Evolutionary conservation across 495 filamentous ascomycete genomes (phyloP), one percentile per base, ranked within the genome.

Genomic region (Penicillium cinerascens): DNA sequence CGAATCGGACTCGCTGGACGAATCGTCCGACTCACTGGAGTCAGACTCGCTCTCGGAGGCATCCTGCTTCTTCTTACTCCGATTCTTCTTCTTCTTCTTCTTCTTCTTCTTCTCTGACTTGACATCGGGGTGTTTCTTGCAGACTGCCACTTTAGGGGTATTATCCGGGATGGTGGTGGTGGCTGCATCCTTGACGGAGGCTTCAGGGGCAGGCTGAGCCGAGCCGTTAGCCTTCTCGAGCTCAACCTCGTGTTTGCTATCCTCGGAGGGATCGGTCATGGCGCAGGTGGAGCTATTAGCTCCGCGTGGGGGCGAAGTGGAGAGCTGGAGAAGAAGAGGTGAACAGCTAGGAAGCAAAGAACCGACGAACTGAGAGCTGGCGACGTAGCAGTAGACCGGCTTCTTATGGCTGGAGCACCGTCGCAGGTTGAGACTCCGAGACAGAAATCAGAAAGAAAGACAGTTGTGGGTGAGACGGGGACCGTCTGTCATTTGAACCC

Each of bases 121-220:
- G 45, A 64, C 67, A 17, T 64, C 51, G 9, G 66, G 40, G 43
- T 74, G 70, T 51, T 77, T 75, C 47, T 72, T 73, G 60, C 72
- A 75, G 22, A n/a, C n/a, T n/a, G 61, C 8, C 37, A 67, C 66
- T 45, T 70, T 74, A 27, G 59, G 25, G 21, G 56, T 20, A 9
- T 45, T 54, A 17, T 71, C 29, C 5, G 60, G 51, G 16, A 61
- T 53, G 1, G 56, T 37, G 1, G 59, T 47, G 20, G 64, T 69
- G 3, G 57, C 39, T 7, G 69, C 57, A n/a, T 66, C 51, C 40
- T 71, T 73, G 23, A 63, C 59, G 18, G 64, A 17, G 27, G 46
- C 49, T 8, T 64, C 61, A 5, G 52, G 27, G 6, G 47, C 21
- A 25, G 35, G 42, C 33, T 59, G 61, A 23, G 55, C 38, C 5